Evolutionary conservation across 2,329 filamentous ascomycete genomes (phyloP).

Genomic region (Cadophora gregata): DNA sequence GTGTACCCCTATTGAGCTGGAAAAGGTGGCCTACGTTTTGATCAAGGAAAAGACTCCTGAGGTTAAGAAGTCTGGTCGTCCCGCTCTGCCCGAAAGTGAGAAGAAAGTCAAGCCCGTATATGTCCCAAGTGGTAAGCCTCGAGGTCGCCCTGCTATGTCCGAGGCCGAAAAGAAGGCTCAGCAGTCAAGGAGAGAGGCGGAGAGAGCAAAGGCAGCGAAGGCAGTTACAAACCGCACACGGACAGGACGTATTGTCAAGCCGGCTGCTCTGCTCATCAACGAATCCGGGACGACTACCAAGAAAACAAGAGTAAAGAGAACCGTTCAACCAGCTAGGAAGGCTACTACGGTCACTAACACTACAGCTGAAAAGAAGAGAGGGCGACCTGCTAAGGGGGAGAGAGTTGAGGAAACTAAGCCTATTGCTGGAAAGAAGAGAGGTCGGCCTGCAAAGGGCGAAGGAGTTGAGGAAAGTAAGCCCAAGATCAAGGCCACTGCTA

Average conservation of each 20-base stretch:
- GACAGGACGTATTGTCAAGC: slow-evolving; percentile 10
- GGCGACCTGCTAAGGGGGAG: slow-evolving; percentile 1
- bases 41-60: slow-evolving; percentile 50
- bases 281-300: background rate
- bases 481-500: slow-evolving; percentile 17
- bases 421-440: background rate
- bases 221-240: slow-evolving; percentile 5
- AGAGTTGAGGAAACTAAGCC: background rate
- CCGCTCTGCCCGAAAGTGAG: slow-evolving; percentile 33
- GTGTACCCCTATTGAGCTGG: slow-evolving; percentile 66
- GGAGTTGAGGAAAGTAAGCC: slow-evolving; percentile 6
- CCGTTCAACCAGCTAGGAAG: background rate
- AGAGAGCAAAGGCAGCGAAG: slow-evolving; percentile 1
- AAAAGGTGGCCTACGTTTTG: slow-evolving; percentile 74
- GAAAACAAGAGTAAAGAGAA: background rate
- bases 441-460: slow-evolving; percentile 23
- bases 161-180: slow-evolving; percentile 12
- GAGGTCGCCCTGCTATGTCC: slow-evolving; percentile 13
- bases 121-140: slow-evolving; percentile 8
- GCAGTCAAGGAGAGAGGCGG: slow-evolving; percentile 9
- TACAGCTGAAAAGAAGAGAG: slow-evolving; percentile 9
- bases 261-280: slow-evolving; percentile 20
- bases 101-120: slow-evolving; percentile 33
- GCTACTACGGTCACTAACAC: background rate
- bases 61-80: slow-evolving; percentile 28